phyloP scores from a whole-genome alignment of 2,329 filamentous ascomycete species.

The Cadophora luteo-olivacea region DNA sequence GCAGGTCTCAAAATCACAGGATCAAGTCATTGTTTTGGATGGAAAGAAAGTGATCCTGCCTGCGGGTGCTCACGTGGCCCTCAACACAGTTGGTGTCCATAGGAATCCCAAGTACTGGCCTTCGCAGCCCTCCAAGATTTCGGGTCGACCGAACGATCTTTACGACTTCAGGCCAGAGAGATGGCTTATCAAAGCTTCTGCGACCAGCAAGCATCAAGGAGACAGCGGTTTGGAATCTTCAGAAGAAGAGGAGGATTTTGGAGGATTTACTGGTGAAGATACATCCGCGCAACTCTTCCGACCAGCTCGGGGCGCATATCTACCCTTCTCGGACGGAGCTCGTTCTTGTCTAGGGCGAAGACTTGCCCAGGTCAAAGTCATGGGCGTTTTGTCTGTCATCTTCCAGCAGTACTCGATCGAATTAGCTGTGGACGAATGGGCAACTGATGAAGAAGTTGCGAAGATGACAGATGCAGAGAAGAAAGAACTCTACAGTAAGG shows the following conservation, averaged over 20 bases:
- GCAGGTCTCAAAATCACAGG: constrained; percentile 53
- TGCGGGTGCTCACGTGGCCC: constrained; percentile 57
- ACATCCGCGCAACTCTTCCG: constrained; percentile 48
- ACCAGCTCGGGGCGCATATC: constrained; percentile 42
- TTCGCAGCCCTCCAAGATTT: constrained; percentile 48
- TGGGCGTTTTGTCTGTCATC: constrained; percentile 42
- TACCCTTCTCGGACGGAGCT: constrained; percentile 46
- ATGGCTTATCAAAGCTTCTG: constrained; percentile 61
- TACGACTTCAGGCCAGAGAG: constrained; percentile 75
- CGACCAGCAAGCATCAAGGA: constrained; percentile 36
- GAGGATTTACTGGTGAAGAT: constrained; percentile 64
- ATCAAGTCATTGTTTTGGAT: constrained; percentile 64
- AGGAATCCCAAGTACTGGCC: constrained; percentile 78
- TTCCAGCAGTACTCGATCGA: constrained; percentile 40
- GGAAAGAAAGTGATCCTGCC: constrained; percentile 66
- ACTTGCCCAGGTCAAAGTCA: constrained; percentile 47
- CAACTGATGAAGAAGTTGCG: constrained; percentile 39
- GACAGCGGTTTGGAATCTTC: constrained; percentile 27
- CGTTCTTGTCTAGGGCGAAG: constrained; percentile 48
- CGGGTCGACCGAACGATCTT: constrained; percentile 59
- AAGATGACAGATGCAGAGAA: constrained; percentile 36
- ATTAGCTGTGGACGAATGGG: constrained; percentile 41
- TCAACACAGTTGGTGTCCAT: constrained; percentile 64
- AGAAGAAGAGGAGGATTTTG: constrained; percentile 58
- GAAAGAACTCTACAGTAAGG: constrained; percentile 35